phyloP scores from a whole-genome alignment of 1,284 basidiomycete species.

The Pseudozyma sp. region DNA sequence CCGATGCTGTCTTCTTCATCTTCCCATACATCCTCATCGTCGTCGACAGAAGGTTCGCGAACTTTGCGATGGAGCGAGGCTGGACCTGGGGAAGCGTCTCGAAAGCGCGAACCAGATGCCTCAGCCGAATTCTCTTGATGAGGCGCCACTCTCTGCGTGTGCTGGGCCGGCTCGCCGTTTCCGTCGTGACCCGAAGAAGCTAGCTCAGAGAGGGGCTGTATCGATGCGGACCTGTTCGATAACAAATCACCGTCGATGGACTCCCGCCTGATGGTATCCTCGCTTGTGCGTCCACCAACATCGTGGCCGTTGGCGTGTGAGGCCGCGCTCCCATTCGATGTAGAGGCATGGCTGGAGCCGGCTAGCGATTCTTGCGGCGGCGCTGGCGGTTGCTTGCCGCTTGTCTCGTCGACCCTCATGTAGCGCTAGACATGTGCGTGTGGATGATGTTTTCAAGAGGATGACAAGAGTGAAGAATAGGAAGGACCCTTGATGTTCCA shows the following conservation, averaged over 20 bases:
- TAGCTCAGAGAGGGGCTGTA: background rate
- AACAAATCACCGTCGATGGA: background rate
- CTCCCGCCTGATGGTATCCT: slow-evolving; percentile 28
- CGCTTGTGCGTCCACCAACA: slow-evolving; percentile 10
- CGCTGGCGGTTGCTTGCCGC: slow-evolving; percentile 13
- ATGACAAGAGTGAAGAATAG: background rate
- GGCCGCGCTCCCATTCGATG: background rate
- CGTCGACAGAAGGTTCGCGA: slow-evolving; percentile 9
- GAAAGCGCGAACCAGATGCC: slow-evolving; percentile 9
- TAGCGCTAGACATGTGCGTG: slow-evolving; percentile 17
- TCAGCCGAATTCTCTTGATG: background rate
- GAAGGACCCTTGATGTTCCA: background rate
- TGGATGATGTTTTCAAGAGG: background rate
- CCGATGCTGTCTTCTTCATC: slow-evolving; percentile 39
- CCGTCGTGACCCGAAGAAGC: no score
- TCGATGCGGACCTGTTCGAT: background rate
- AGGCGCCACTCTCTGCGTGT: background rate
- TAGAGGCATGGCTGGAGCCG: background rate
- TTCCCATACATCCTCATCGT: slow-evolving; percentile 52
- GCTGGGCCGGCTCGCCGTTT: background rate
- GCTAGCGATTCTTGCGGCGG: background rate
- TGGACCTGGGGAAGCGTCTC: slow-evolving; percentile 14
- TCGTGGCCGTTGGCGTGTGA: background rate
- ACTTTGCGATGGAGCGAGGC: slow-evolving; percentile 1
- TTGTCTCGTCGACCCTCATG: slow-evolving; percentile 20